Conservation (phyloP, 192 early-diverging fungal genomes). For the Coemansia sp. region DNA sequence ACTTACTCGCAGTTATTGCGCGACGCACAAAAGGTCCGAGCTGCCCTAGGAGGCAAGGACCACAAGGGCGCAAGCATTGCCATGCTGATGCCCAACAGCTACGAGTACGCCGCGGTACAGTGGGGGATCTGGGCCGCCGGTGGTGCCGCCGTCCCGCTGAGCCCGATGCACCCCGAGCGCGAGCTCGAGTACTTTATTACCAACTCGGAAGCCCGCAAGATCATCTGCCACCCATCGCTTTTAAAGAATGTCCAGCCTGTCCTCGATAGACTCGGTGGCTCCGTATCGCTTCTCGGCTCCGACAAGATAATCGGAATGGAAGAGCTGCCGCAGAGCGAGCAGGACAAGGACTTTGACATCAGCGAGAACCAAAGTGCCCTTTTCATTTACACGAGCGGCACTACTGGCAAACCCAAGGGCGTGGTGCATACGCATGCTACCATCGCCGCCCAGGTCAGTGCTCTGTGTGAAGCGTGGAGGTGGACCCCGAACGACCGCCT, state of each 20-base stretch:
- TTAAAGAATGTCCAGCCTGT: constrained; percentile 23
- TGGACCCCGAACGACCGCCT: constrained; percentile 65
- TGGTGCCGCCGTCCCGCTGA: constrained; percentile 78
- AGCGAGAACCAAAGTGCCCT: constrained; percentile 55
- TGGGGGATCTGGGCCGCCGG: constrained; percentile 77
- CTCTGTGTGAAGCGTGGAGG: constrained; percentile 67
- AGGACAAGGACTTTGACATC: constrained; percentile 10
- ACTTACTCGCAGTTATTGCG: constrained; percentile 36
- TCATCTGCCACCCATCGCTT: constrained; percentile 58
- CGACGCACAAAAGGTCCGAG: constrained; percentile 37
- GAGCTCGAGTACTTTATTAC: constrained; percentile 74
- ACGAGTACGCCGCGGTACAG: constrained; percentile 63
- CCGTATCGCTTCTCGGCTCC: constrained; percentile 13
- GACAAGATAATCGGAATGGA: constrained; percentile 16
- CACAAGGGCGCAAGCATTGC: constrained; percentile 41
- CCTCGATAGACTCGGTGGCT: constrained; percentile 27
- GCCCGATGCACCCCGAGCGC: constrained; percentile 62
- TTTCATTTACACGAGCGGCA: constrained; percentile 79
- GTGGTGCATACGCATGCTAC: constrained; percentile 69
- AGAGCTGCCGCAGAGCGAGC: background rate
- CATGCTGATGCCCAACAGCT: constrained; percentile 54
- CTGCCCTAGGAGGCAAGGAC: constrained; percentile 19
- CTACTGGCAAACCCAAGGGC: constrained; percentile 75
- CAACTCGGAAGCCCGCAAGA: constrained; percentile 58
- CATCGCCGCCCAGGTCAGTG: constrained; percentile 62